phyloP scores from a whole-genome alignment of 2,329 filamentous ascomycete species.

The Sordariomycetes sp. region DNA sequence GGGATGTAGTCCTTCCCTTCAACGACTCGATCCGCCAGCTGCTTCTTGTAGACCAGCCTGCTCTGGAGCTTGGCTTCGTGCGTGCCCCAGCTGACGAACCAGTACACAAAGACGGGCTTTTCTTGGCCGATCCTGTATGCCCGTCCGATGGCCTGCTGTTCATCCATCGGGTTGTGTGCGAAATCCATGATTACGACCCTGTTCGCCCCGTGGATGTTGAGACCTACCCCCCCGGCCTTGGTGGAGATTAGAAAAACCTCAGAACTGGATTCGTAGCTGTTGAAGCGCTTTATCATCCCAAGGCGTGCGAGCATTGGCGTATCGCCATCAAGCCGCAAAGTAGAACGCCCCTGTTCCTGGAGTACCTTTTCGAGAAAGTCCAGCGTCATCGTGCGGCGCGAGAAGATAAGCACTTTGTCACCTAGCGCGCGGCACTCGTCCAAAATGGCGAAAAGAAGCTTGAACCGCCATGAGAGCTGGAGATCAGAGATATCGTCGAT shows the following conservation, averaged over 20 bases:
- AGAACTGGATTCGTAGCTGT: slow-evolving; percentile 11
- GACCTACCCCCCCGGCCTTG: slow-evolving; percentile 66
- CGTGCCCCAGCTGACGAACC: slow-evolving; percentile 66
- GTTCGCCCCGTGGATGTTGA: slow-evolving; percentile 78
- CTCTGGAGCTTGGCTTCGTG: slow-evolving; percentile 68
- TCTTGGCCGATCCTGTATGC: slow-evolving; percentile 77
- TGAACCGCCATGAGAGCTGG: slow-evolving; percentile 35
- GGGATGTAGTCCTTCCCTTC: slow-evolving; percentile 65
- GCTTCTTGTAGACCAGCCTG: slow-evolving; percentile 69
- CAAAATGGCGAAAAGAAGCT: slow-evolving; percentile 45
- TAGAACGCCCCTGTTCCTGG: slow-evolving; percentile 31
- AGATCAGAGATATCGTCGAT: slow-evolving; percentile 36
- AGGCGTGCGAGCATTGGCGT: slow-evolving; percentile 50
- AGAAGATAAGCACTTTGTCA: slow-evolving; percentile 77
- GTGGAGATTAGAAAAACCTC: slow-evolving; percentile 76
- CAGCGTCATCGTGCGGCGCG: slow-evolving; percentile 59
- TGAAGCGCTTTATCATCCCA: slow-evolving; percentile 26
- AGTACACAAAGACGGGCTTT: slow-evolving; percentile 77
- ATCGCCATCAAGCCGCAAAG: slow-evolving; percentile 56
- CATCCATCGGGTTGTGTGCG: slow-evolving; percentile 67
- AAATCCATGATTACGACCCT: slow-evolving; percentile 82
- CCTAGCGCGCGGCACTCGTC: slow-evolving; percentile 45
- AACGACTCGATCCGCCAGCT: slow-evolving; percentile 68
- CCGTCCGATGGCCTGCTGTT: slow-evolving; percentile 79
- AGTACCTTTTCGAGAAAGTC: slow-evolving; percentile 56